Percentiles rank a stretch among this genome's conserved stretches.
These are phyloP conservation scores for Pyrus communis DNA, from an alignment of 306 rosid species.

Conservation along the genomic window DNA sequence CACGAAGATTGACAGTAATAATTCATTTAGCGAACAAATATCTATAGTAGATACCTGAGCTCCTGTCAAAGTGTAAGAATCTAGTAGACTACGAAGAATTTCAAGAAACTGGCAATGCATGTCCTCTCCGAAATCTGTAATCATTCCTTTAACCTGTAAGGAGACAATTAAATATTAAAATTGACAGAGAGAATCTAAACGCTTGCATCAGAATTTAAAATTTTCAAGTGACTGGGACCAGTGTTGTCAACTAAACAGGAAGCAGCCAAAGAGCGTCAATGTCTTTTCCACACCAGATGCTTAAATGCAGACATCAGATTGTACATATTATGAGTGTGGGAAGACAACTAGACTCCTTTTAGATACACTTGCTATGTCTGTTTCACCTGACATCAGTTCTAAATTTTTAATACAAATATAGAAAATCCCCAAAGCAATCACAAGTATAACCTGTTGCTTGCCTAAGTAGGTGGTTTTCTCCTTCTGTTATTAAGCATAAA, in stretches of 20 bases:
- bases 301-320: background rate
- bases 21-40: background rate
- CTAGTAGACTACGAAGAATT: conserved; percentile 87
- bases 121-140: conserved; percentile 83
- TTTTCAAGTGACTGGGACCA: background rate
- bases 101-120: conserved; percentile 99
- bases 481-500: background rate
- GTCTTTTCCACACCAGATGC: background rate
- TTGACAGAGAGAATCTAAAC: background rate
- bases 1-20: background rate
- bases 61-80: conserved; percentile 77
- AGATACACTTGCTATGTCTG: background rate
- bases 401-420: background rate
- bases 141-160: conserved; percentile 80
- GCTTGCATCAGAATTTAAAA: background rate
- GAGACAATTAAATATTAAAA: conserved; percentile 10
- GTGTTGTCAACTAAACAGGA: background rate
- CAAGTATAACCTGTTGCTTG: background rate
- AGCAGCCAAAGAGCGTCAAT: background rate
- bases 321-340: background rate
- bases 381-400: background rate
- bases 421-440: background rate
- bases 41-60: conserved; percentile 51
- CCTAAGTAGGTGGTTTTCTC: background rate
- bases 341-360: background rate